Evolutionary conservation across 768 basidiomycete species (phyloP), one percentile per base, ranked within the genome.

Genomic region (Pleurotus giganteus): DNA sequence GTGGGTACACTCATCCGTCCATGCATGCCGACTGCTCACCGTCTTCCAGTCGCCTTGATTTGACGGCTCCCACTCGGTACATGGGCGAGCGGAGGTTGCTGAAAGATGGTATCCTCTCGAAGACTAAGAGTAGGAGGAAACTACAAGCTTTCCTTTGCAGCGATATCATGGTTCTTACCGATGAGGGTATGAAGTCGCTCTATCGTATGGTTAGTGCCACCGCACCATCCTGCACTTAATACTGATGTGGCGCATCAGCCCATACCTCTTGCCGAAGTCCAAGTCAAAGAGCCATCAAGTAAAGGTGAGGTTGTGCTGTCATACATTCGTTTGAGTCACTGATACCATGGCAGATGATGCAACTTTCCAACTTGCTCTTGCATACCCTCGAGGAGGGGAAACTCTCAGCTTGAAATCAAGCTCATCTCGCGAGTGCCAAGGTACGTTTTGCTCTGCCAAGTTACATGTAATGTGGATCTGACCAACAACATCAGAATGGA

Each of bases 151-250:
- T 94, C 69, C 69, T 98, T 58, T 98, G 94, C 63, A 96, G 82
- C 63, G 96, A 98, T 64, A 89, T 96, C 37, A 67, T 98, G 44
- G 84, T 98, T 2, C 75, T 98, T 54, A 87, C 92, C 17, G 91
- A 94, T 60, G 86, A 85, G 28, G 68, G 69, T 0, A 80, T 80
- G 24, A 83, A 79, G 57, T 84, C 83, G 11, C 65, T 96, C 12
- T 95, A 95, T 68, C 82, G 89, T 34, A 89, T 94, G 83, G 94
- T 94, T 51, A 61, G 85, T 71, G 4, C 34, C 9, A 23, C n/a
- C 17, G 21, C 13, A 24, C 23, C 11, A 12, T 32, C 15, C 15
- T 36, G 21, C 28, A 17, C 5, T 45, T n/a, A 42, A 31, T 3
- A 26, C 36, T 34, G 17, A 36, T 47, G n/a, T 37, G 29, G 26